phyloP scores from a whole-genome alignment of 306 rosid genomes.

The Prunus mume region DNA sequence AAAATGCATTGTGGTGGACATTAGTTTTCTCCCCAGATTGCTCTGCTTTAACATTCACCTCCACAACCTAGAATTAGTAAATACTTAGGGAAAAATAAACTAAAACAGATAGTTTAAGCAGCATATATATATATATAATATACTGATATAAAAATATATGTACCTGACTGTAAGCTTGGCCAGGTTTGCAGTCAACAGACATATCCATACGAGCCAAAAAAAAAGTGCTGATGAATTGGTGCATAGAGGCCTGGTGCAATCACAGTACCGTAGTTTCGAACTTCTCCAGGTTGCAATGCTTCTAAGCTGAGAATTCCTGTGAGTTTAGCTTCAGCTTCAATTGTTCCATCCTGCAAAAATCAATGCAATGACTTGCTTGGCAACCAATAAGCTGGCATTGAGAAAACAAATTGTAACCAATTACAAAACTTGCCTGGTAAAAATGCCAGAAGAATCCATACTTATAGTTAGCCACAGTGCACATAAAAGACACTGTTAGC shows the following conservation, averaged over 20 bases:
- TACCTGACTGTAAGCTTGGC: constrained; percentile 86
- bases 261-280: constrained; percentile 71
- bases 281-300: constrained; percentile 81
- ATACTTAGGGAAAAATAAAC: not conserved
- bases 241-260: constrained; percentile 77
- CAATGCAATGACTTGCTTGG: not conserved
- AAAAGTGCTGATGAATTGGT: constrained; percentile 76
- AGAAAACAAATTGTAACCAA: not conserved
- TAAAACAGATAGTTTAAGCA: not conserved
- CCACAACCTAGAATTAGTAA: constrained; percentile 58
- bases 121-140: not conserved
- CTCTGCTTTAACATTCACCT: constrained; percentile 71
- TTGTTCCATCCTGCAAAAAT: constrained; percentile 64
- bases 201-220: constrained; percentile 87
- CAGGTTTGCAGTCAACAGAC: constrained; percentile 90
- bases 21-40: constrained; percentile 65
- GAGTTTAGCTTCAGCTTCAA: constrained; percentile 82
- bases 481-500: constrained; percentile 64
- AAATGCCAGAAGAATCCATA: constrained; percentile 88
- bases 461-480: constrained; percentile 88
- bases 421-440: constrained; percentile 63
- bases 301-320: constrained; percentile 83
- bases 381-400: not conserved
- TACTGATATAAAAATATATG: not conserved
- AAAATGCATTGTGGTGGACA: constrained; percentile 68